phyloP scores from a whole-genome alignment of 1,284 basidiomycete genomes.

The Cutaneotrichosporon mucoides region DNA sequence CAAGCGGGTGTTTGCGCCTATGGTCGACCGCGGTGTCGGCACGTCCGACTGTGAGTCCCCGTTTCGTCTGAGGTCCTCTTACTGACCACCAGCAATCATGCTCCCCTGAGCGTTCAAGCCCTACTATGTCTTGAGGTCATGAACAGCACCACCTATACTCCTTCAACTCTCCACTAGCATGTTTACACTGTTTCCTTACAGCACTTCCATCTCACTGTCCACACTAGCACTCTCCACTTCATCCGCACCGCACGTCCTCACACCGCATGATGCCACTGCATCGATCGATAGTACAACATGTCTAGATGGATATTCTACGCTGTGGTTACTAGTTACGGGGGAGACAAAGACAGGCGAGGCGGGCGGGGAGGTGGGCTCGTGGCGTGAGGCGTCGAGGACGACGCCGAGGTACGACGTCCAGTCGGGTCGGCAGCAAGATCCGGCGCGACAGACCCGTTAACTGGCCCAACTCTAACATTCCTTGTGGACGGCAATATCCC shows the following conservation, averaged over 20 bases:
- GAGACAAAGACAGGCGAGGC: not conserved
- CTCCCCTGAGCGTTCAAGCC: not conserved
- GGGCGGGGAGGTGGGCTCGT: not conserved
- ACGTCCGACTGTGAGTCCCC: slow-evolving; percentile 30
- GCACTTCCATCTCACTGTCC: not conserved
- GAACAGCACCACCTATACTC: not conserved
- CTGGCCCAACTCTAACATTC: not conserved
- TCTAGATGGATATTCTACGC: not conserved
- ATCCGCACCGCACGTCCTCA: not conserved
- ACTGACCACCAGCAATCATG: slow-evolving; percentile 2
- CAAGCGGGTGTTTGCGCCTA: slow-evolving; percentile 38
- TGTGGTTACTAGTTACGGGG: not conserved
- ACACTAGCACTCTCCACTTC: not conserved
- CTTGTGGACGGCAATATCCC: slow-evolving; percentile 20
- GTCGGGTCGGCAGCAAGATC: not conserved
- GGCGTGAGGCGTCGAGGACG: not conserved
- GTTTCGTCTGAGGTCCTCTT: not conserved
- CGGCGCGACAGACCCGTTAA: not conserved
- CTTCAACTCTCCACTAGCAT: not conserved
- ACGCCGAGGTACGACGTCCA: too few relatives aligned
- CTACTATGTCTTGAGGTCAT: not conserved
- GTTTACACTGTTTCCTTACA: too few relatives aligned
- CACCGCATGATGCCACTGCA: not conserved
- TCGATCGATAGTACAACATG: slow-evolving; percentile 3
- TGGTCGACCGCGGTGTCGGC: slow-evolving; percentile 40